Evolutionary conservation across 176 grass and related monocot species (phyloP).

Genomic region (Coix lacrymajobi): DNA sequence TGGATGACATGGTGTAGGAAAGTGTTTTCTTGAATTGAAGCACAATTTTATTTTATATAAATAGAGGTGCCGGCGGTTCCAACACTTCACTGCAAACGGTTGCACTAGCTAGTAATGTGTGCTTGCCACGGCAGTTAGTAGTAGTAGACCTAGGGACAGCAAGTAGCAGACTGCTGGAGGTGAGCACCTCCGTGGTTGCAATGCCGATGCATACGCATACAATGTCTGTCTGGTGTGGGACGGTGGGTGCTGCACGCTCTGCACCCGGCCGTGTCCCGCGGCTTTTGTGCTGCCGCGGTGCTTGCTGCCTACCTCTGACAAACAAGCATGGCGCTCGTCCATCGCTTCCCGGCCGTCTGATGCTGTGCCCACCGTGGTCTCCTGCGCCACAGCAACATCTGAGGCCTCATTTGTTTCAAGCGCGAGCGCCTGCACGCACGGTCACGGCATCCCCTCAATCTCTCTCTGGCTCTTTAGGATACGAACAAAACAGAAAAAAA

Average conservation of each 20-base stretch:
- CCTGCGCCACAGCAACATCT: constrained; percentile 17
- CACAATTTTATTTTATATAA: background rate
- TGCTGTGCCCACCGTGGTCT: constrained; percentile 16
- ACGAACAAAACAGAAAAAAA: background rate
- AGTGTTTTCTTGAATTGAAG: background rate
- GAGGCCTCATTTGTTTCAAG: constrained; percentile 4
- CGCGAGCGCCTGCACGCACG: background rate
- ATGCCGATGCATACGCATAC: background rate
- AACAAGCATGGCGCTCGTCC: background rate
- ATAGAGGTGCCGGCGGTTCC: background rate
- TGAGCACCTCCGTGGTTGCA: too few species aligned
- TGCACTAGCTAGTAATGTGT: background rate
- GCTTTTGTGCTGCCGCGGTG: background rate
- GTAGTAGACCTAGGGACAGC: background rate
- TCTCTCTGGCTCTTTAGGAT: background rate
- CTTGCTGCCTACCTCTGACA: background rate
- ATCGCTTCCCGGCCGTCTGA: constrained; percentile 5
- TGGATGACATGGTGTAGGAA: too few species aligned
- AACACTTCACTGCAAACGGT: background rate
- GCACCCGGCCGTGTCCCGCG: background rate
- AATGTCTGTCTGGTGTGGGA: too few species aligned
- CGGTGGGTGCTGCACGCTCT: background rate
- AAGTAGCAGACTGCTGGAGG: background rate
- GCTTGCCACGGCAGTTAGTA: background rate
- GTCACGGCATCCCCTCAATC: background rate